These are phyloP conservation scores for Calonectria honghensis DNA, from an alignment of 2,329 filamentous ascomycete genomes.

Conservation along the genomic window DNA sequence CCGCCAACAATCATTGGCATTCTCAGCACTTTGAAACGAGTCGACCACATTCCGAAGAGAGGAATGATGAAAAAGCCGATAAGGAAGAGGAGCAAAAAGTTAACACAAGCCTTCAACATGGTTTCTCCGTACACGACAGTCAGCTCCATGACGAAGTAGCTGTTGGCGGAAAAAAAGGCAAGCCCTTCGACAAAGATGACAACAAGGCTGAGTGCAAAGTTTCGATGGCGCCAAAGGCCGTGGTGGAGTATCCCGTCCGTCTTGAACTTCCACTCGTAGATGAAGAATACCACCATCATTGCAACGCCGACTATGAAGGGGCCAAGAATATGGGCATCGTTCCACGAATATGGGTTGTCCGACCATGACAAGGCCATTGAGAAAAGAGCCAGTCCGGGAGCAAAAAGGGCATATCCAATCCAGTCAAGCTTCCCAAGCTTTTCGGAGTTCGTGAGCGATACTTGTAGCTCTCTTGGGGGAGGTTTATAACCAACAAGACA, in stretches of 20 bases:
- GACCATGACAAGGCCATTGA: conserved; percentile 15
- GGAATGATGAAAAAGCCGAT: neutral
- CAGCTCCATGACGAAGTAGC: conserved; percentile 10
- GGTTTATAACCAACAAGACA: conserved; percentile 4
- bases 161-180: conserved; percentile 26
- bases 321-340: conserved; percentile 4
- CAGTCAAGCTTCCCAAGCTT: conserved; percentile 2
- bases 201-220: conserved; percentile 23
- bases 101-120: conserved; percentile 1
- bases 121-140: neutral
- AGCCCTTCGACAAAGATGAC: conserved; percentile 31
- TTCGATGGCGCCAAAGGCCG: conserved; percentile 24
- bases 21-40: conserved; percentile 1
- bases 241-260: conserved; percentile 31
- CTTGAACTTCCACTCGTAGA: conserved; percentile 31
- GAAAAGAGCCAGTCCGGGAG: neutral
- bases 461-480: neutral
- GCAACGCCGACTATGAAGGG: neutral
- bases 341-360: conserved; percentile 15
- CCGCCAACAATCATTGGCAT: neutral
- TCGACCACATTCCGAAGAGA: conserved; percentile 8
- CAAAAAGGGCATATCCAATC: conserved; percentile 2
- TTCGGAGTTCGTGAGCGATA: neutral
- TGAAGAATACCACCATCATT: neutral
- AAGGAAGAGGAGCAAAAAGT: conserved; percentile 8